Evolutionary conservation across 345 rosid genomes (phyloP), one percentile per base, ranked within the genome.

Genomic region (Acer campestre): DNA sequence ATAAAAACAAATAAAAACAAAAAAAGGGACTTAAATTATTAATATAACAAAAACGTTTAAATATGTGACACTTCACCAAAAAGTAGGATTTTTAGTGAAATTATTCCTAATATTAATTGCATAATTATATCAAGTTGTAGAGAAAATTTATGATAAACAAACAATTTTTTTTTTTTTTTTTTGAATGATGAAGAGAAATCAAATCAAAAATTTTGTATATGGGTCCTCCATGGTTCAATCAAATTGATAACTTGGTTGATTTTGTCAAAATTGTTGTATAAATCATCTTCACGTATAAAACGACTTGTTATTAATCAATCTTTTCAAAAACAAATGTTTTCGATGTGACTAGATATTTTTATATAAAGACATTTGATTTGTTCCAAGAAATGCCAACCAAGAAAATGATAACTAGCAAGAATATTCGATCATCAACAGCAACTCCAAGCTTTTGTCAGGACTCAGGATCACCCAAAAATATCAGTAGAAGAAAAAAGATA

Each of bases 191-290:
- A 67, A 18, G 70, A 40, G n/a, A n/a, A n/a, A n/a, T n/a, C n/a
- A n/a, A 18, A 0, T n/a, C n/a, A n/a, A 18, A 12, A 67, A 67
- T 18, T 17, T 8, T n/a, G 5, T 40, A 67, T 20, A 56, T 38
- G 48, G 70, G 70, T 35, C 70, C 51, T 13, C 61, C 10, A 56
- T 6, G 49, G 70, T 40, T 67, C 70, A 67, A 67, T 67, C 11
- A 67, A 7, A 38, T 44, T 4, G 68, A 67, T 2, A 66, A 38
- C 70, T 11, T 38, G 7, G 6, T 40, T 66, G 51, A 40, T 17
- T 29, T 20, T 3, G 27, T 35, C 23, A 0, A 40, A 67, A 13
- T 7, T 40, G 22, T 23, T 17, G 69, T 67, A 18, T 7, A 44
- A 18, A 29, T 42, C 25, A 69, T 48, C 72, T 69, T 20, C 58